Conservation (phyloP, 2,329 filamentous ascomycete species). For the Penicillium sp. region DNA sequence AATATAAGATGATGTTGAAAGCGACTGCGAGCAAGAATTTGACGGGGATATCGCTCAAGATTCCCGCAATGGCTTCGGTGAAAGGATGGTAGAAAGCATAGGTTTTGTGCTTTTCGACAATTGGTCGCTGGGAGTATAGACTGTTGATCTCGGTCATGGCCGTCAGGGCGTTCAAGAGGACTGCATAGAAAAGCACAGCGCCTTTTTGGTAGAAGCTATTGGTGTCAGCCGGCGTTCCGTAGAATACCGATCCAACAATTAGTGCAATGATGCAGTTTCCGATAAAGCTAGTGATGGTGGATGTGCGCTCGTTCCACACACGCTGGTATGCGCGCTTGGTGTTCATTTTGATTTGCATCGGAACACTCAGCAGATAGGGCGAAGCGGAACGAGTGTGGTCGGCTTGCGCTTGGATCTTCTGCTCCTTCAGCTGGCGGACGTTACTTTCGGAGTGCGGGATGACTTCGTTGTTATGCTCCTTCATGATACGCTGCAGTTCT, state of each 20-base stretch:
- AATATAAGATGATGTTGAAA: constrained; percentile 82
- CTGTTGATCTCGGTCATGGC: constrained; percentile 46
- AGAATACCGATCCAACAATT: constrained; percentile 79
- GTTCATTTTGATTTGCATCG: constrained; percentile 72
- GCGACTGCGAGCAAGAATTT: constrained; percentile 71
- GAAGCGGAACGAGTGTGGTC: constrained; percentile 61
- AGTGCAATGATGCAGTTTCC: constrained; percentile 73
- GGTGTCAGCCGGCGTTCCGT: constrained; percentile 66
- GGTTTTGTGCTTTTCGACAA: constrained; percentile 34
- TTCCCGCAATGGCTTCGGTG: constrained; percentile 18
- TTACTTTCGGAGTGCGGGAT: constrained; percentile 36
- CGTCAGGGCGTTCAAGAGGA: constrained; percentile 80
- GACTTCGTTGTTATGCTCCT: constrained; percentile 20
- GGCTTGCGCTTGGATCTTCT: constrained; percentile 41
- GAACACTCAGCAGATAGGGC: constrained; percentile 79
- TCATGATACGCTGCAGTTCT: constrained; percentile 42
- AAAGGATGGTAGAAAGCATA: constrained; percentile 35
- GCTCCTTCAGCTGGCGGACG: constrained; percentile 39
- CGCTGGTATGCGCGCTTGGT: constrained; percentile 77
- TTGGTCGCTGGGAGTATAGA: constrained; percentile 28
- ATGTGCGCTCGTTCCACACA: constrained; percentile 70
- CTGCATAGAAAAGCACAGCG: constrained; percentile 80
- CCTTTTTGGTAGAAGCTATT: constrained; percentile 74
- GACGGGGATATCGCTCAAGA: constrained; percentile 60
- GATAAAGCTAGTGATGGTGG: constrained; percentile 64